These are phyloP conservation scores for Trichosporon coremiiforme DNA, from an alignment of 1,284 basidiomycete species.

Conservation along the genomic window DNA sequence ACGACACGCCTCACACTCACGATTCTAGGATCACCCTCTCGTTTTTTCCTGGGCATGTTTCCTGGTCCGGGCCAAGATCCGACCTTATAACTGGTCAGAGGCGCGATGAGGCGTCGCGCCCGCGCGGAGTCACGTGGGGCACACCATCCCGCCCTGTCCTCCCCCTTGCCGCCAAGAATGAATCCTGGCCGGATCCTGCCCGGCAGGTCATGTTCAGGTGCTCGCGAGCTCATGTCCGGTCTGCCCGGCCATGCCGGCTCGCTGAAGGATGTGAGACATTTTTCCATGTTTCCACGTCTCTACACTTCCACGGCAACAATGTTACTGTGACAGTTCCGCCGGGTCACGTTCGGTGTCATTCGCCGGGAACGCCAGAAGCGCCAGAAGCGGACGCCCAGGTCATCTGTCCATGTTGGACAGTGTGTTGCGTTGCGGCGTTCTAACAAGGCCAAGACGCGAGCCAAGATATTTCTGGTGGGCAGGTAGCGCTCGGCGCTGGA, in stretches of 20 bases:
- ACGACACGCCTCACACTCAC: background rate
- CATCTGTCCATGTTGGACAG: background rate
- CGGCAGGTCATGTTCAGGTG: conserved; percentile 1
- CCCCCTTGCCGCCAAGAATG: background rate
- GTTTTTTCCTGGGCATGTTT: background rate
- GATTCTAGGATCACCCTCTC: background rate
- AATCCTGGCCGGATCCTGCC: background rate
- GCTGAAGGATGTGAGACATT: background rate
- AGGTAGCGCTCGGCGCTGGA: background rate
- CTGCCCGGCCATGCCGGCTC: background rate
- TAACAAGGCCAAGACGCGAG: background rate
- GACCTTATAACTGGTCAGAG: background rate
- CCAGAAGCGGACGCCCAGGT: no score
- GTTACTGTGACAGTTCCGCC: background rate
- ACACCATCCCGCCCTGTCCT: background rate
- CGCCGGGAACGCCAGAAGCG: no score
- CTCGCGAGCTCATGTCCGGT: background rate
- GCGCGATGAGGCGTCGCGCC: background rate
- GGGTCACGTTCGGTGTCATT: background rate
- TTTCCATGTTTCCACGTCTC: background rate
- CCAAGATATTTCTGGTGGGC: conserved; percentile 2
- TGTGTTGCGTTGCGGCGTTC: background rate
- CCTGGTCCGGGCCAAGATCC: background rate
- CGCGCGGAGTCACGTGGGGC: background rate
- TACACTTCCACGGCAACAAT: background rate